A percentile compares a stretch with the other conserved stretches of the same genome.
phyloP scores from a whole-genome alignment of 2,329 filamentous ascomycete species.

The Trichoderma sp. region DNA sequence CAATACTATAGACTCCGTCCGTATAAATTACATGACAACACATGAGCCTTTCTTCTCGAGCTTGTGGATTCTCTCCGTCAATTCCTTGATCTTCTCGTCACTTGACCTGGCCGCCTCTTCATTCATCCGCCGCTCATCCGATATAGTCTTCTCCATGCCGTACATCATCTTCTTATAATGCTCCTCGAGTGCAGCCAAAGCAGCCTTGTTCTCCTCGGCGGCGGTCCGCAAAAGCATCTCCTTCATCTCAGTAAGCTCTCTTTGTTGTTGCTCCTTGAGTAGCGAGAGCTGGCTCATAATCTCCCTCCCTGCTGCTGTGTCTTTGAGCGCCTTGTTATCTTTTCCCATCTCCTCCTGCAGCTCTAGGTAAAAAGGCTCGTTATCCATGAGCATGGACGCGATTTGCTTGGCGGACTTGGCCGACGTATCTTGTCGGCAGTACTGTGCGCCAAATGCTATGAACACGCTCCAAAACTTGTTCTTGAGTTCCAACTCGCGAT shows the following conservation, averaged over 20 bases:
- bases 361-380: background rate
- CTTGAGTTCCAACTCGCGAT: constrained; percentile 14
- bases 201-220: constrained; percentile 3
- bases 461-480: constrained; percentile 18
- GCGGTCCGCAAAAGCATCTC: constrained; percentile 4
- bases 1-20: background rate
- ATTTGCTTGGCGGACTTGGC: background rate
- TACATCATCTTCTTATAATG: constrained; percentile 2
- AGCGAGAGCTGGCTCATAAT: constrained; percentile 11
- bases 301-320: constrained; percentile 15
- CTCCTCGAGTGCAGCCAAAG: background rate
- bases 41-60: background rate
- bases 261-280: constrained; percentile 8
- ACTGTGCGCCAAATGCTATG: background rate
- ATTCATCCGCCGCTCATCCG: constrained; percentile 7
- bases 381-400: background rate
- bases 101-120: constrained; percentile 4
- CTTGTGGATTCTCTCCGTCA: background rate
- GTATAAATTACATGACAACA: background rate
- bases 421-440: background rate
- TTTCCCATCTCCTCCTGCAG: constrained; percentile 20
- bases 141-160: background rate
- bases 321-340: constrained; percentile 15
- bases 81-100: background rate
- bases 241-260: constrained; percentile 12